A percentile compares a stretch with the other conserved stretches of the same genome.
phyloP scores from a whole-genome alignment of 139 green algal genomes.

The Protoeuglena noctilucae region DNA sequence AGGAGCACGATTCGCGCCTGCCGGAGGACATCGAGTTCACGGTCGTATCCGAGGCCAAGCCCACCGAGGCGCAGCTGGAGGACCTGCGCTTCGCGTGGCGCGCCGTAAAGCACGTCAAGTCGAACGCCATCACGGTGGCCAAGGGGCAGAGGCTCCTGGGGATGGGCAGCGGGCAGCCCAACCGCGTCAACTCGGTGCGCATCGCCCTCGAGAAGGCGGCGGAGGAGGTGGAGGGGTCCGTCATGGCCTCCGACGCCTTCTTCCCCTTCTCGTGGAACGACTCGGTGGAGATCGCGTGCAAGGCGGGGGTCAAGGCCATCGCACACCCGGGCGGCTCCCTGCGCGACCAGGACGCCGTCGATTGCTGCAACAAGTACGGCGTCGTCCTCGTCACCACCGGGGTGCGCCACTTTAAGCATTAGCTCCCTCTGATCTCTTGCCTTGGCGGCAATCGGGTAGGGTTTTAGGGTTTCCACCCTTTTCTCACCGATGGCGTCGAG shows the following conservation, averaged over 20 bases:
- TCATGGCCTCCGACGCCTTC: conserved; percentile 90
- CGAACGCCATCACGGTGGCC: conserved; percentile 94
- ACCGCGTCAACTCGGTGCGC: conserved; percentile 81
- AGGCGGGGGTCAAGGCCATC: conserved; percentile 84
- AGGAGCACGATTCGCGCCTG: conserved; percentile 57
- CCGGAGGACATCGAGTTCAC: conserved; percentile 70
- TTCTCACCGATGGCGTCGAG: no score
- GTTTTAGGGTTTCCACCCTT: no score
- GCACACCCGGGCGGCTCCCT: conserved; percentile 88
- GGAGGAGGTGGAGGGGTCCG: conserved; percentile 43
- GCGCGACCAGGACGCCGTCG: conserved; percentile 82
- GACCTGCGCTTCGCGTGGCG: conserved; percentile 94
- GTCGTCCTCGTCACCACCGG: conserved; percentile 84
- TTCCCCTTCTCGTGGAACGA: conserved; percentile 97
- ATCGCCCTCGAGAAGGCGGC: conserved; percentile 93
- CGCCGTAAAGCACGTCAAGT: conserved; percentile 98
- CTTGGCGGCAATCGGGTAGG: no score
- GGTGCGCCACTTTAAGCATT: conserved; percentile 94
- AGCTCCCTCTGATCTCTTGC: no score
- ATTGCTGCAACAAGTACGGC: conserved; percentile 97
- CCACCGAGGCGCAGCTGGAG: conserved; percentile 67
- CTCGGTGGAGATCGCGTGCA: conserved; percentile 87
- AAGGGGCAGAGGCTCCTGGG: conserved; percentile 82
- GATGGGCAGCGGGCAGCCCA: conserved; percentile 97
- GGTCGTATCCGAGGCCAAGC: conserved; percentile 61